Base-by-base conservation (phyloP, 1,284 basidiomycete species). In the Rhodotorula sp. region DNA sequence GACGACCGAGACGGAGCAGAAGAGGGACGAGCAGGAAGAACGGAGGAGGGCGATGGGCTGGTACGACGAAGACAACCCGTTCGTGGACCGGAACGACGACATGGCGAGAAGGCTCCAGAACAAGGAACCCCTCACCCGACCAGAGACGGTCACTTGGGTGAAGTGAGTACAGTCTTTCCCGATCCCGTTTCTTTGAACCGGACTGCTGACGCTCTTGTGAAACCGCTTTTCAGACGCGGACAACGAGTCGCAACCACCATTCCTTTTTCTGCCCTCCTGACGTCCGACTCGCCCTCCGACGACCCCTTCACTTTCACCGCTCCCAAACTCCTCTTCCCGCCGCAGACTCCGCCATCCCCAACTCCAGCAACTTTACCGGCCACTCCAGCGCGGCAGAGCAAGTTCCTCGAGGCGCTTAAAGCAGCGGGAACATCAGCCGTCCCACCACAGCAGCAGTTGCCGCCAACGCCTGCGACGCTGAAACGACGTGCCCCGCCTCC, bases 301-400 rank as follows among this genome's bases (percentile, higher is more conserved):
- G 71, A 72, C 55, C 67, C 67, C 15, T 72, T 72, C 62, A 66
- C 67, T 26, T 68, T 69, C 46, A 72, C 71, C 37, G 66, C 64
- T 1, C 71, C 71, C 1, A 45, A 51, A n/a, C 67, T 72, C 44
- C 55, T 72, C 49, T 72, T 72, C 59, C 71, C 71, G 33, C 71
- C 71, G 2, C 42, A 44, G 20, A 29, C 57, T 10, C 33, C 66
- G 0, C 53, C 60, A 46, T 57, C 60, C 0, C 44, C 69, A 1
- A 29, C 62, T 8, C 58, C 63, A 12, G 45, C 58, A 29, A 42
- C 44, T 2, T 17, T 33, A 3, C 71, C 71, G 1, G 14, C 62
- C 6, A 72, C 71, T 12, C 71, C 71, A 0, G 67, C 71, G 0
- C 53, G 55, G 30, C 59, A 66, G 33, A 64, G 62, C 29, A 64